Evolutionary conservation across 257 asterid species (phyloP).

Genomic region (Petunia secreta): DNA sequence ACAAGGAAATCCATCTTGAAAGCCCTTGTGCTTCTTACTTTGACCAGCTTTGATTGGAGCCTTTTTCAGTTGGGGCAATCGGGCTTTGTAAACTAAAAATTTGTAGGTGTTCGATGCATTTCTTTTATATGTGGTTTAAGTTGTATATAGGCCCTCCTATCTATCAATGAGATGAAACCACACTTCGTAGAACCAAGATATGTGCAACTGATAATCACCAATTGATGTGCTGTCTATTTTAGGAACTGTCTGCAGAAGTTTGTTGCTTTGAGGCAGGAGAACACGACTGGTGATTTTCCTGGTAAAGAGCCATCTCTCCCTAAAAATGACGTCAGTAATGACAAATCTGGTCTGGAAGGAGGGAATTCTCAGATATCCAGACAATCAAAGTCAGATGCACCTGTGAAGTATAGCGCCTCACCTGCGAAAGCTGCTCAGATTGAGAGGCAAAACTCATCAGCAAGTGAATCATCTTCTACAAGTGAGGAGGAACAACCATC

Average conservation of each 20-base stretch:
- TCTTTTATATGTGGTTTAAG: slow-evolving; percentile 18
- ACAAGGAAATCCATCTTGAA: slow-evolving; percentile 15
- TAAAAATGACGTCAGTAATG: slow-evolving; percentile 27
- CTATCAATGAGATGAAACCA: neutral
- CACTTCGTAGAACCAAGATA: neutral
- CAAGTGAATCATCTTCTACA: slow-evolving; percentile 69
- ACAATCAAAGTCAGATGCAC: slow-evolving; percentile 36
- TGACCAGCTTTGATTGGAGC: slow-evolving; percentile 5
- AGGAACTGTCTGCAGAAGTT: slow-evolving; percentile 68
- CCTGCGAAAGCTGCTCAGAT: slow-evolving; percentile 86
- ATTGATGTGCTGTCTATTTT: slow-evolving; percentile 35
- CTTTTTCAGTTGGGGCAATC: neutral
- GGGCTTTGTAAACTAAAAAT: neutral
- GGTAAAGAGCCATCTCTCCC: slow-evolving; percentile 33
- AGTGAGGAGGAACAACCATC: slow-evolving; percentile 75
- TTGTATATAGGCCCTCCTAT: neutral
- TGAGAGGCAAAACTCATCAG: slow-evolving; percentile 87
- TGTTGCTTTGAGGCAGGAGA: slow-evolving; percentile 49
- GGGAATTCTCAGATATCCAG: slow-evolving; percentile 33
- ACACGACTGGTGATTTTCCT: slow-evolving; percentile 33
- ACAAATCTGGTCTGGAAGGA: slow-evolving; percentile 36
- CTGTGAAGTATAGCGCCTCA: slow-evolving; percentile 75
- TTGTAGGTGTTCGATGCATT: neutral
- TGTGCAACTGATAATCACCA: slow-evolving; percentile 2
- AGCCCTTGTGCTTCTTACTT: slow-evolving; percentile 1